phyloP scores from a whole-genome alignment of 2,329 filamentous ascomycete genomes.

The Aspergillus luchuensis region DNA sequence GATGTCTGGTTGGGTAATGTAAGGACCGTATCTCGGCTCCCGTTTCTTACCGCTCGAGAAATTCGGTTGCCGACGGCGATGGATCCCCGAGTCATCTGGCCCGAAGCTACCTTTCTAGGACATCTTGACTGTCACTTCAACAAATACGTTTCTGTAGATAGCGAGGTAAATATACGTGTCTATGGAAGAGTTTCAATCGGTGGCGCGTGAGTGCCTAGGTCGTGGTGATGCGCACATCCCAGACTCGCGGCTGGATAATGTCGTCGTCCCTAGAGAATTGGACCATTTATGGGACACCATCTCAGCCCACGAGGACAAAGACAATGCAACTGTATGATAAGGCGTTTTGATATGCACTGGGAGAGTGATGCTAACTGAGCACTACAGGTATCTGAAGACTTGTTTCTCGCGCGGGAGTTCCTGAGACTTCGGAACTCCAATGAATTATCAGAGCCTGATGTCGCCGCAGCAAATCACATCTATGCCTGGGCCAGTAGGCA shows the following conservation, averaged over 20 bases:
- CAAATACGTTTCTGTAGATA: too few species aligned
- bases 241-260: constrained; percentile 9
- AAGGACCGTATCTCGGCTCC: neutral
- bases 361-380: neutral
- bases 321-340: constrained; percentile 26
- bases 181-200: constrained; percentile 33
- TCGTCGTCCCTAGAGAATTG: constrained; percentile 21
- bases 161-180: neutral
- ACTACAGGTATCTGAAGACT: constrained; percentile 34
- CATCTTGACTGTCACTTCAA: too few species aligned
- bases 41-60: constrained; percentile 7
- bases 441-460: constrained; percentile 26
- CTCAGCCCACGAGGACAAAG: constrained; percentile 22
- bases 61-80: neutral
- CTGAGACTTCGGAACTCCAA: constrained; percentile 23
- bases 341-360: neutral
- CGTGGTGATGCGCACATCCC: constrained; percentile 10
- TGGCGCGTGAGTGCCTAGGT: constrained; percentile 29
- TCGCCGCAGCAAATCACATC: constrained; percentile 27
- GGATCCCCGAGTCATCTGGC: neutral
- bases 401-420: constrained; percentile 32
- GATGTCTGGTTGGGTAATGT: neutral
- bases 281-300: constrained; percentile 36
- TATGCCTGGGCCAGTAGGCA: constrained; percentile 35
- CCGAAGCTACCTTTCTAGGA: too few species aligned